These are phyloP conservation scores for Plasmodium coatneyi DNA, from an alignment of 169 alveolate species.

Conservation along the genomic window DNA sequence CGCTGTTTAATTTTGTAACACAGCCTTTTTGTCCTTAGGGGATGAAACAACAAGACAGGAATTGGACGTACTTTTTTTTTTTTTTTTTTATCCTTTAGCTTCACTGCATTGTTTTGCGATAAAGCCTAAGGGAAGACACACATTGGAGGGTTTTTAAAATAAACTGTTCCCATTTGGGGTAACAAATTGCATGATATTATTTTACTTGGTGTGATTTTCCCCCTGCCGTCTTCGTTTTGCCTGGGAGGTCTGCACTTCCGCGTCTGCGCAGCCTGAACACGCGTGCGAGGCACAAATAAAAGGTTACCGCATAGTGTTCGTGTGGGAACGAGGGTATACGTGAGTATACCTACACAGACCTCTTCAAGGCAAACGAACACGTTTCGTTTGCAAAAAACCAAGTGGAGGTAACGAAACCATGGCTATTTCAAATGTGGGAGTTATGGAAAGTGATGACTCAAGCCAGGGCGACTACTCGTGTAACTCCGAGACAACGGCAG, in stretches of 20 bases:
- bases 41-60: not conserved
- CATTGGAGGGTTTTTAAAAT: not conserved
- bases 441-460: not conserved
- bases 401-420: not conserved
- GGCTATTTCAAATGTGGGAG: not conserved
- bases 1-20: not conserved
- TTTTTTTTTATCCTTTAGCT: not conserved
- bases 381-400: not conserved
- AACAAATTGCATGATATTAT: not conserved
- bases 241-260: not conserved
- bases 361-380: not conserved
- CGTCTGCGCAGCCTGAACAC: not conserved
- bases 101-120: not conserved
- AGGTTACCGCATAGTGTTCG: not conserved
- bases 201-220: not conserved
- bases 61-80: not conserved
- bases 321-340: not conserved
- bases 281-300: not conserved
- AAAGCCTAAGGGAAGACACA: not conserved
- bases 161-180: not conserved
- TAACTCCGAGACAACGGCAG: slow-evolving; percentile 38
- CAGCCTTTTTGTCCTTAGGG: not conserved
- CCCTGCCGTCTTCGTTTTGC: not conserved
- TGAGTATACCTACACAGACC: not conserved
- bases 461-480: not conserved